Evolutionary conservation across 306 rosid species (phyloP).

Genomic region (Glycine soja): DNA sequence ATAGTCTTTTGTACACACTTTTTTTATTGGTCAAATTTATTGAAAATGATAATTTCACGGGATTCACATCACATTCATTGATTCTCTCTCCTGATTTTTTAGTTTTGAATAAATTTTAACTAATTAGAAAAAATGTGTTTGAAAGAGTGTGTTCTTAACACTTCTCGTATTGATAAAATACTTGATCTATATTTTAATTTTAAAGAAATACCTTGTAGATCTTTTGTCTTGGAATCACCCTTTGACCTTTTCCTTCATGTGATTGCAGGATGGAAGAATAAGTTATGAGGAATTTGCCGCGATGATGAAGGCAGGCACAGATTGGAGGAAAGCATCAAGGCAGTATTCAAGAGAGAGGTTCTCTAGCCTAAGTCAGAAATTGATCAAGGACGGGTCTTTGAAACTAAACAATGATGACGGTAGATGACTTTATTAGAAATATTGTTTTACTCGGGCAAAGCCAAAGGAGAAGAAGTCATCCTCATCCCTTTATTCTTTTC

Average conservation of each 20-base stretch:
- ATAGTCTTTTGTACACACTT: too few species aligned
- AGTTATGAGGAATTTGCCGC: constrained; percentile 85
- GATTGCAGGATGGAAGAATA: constrained; percentile 85
- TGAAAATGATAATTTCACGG: too few species aligned
- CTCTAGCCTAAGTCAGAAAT: constrained; percentile 68
- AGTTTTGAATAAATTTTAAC: too few species aligned
- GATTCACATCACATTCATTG: too few species aligned
- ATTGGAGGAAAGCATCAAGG: constrained; percentile 96
- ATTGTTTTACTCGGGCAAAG: constrained; percentile 34
- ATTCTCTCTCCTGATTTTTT: too few species aligned
- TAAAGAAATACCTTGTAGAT: neutral
- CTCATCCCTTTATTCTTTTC: constrained; percentile 18
- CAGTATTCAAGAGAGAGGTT: constrained; percentile 95
- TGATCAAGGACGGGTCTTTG: constrained; percentile 81
- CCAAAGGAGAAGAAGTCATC: constrained; percentile 41
- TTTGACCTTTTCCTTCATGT: constrained; percentile 20
- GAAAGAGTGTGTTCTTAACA: too few species aligned
- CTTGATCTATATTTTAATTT: too few species aligned
- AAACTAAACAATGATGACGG: constrained; percentile 29
- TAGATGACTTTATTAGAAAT: constrained; percentile 42
- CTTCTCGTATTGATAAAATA: too few species aligned
- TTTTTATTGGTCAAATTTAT: too few species aligned
- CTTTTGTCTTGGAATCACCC: neutral
- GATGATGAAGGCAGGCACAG: constrained; percentile 96
- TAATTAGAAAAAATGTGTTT: too few species aligned